Base-by-base conservation (phyloP, 164 flowering plant species). In the Chimonanthus salicifolius region DNA sequence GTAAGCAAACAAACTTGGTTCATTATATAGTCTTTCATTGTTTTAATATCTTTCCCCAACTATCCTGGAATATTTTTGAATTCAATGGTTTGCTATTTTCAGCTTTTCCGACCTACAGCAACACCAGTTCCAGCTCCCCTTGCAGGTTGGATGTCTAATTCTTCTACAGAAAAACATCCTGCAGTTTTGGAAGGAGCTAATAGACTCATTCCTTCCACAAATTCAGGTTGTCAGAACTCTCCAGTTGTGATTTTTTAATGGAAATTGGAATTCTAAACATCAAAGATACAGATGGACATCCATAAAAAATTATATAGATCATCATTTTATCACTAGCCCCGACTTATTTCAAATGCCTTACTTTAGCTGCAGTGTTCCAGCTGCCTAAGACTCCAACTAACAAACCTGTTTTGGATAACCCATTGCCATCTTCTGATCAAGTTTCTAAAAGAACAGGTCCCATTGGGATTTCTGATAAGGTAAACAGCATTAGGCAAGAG, bases 401-500 rank as follows among this genome's bases (percentile, higher is more conserved):
- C 66, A 81, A 76, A 70, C 88, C 94, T 71, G 78, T 94, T 68
- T 76, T 90, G 13, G 99, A 95, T 67, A 92, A 90, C 76, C 97
- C 90, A 67, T 82, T 94, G 21, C 92, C 83, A 33, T 97, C 91
- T 78, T 90, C 98, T 71, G 99, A 94, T 63, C 96, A 90, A 74
- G 85, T 85, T 47, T 72, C 86, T 7, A 93, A 92, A 80, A 85
- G 97, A 83, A 77, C 91, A 67, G 90, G 97, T 80, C 91, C 91
- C 8, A 77, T 92, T 81, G 99, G 97, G 5, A 85, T 95, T 65
- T 77, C 90, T 62, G 98, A 92, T 70, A 98, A 95, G 94, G 99
- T 91, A 85, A 4, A 47, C 44, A 33, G 33, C 44, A 21, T 8
- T 33, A 33, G 33, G 33, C 33, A 33, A 33, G 33, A 33, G 33